Base-by-base conservation (phyloP, 164 flowering plant species). In the Pachysandra terminalis region DNA sequence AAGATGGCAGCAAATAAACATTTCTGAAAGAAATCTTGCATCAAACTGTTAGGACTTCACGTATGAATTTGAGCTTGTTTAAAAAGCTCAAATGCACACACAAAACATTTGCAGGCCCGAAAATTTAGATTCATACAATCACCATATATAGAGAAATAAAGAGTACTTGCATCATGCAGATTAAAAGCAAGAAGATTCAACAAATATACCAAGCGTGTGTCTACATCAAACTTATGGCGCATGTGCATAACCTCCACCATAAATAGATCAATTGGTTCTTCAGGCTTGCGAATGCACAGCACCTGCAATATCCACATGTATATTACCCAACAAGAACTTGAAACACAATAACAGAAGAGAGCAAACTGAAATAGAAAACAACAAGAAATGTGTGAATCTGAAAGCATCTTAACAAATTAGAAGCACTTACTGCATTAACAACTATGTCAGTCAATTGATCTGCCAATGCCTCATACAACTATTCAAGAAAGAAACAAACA, bases 181-280 rank as follows among this genome's bases (percentile, higher is more conserved):
- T 9, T 7, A 54, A 9, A 27, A 57, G 13, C 3, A 53, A 25
- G 61, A n/a, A 57, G 15, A 45, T 45, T 45, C 17, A 24, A 65
- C 27, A 24, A 53, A 78, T 82, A 62, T 85, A 96, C 99, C 91
- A 96, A 79, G 26, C 95, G 89, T 15, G 98, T 96, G 77, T 93
- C 99, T 9, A 91, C 96, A 78, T 96, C 98, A 82, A 96, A 96
- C 78, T 93, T 96, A 66, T 96, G 99, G 41, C 97, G 95, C 99
- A 96, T 96, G 82, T 96, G 99, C 98, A 96, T 96, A 71, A 96
- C 90, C 80, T 96, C 99, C 72, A 96, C 99, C 99, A 96, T 96
- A 78, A 96, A 96, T 19, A 96, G 79, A 79, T 96, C 99, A 73
- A 91, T 86, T 25, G 90, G 74, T 68, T 93, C 99, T 28, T 87